Base-by-base conservation (phyloP, 495 filamentous ascomycete species). In the Talaromyces borbonicus region DNA sequence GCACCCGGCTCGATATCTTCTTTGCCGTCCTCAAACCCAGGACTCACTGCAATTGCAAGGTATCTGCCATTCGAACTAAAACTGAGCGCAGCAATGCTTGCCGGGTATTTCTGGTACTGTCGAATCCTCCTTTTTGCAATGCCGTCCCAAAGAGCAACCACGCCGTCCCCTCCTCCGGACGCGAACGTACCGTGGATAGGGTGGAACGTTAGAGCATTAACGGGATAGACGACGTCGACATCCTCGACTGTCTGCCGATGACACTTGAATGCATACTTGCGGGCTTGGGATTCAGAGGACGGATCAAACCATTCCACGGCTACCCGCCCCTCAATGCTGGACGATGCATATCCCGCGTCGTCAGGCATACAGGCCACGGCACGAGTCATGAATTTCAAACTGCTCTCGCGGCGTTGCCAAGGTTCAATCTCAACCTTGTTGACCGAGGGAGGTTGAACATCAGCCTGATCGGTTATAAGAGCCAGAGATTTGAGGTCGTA, bases 221-320 rank as follows among this genome's bases (percentile, higher is more conserved):
- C 90, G 0, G 92, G 92, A 57, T 92, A 98, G 6, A 98, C 87
- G 8, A 96, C 73, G 59, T 98, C 92, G 6, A 81, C 69, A 23
- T 81, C 83, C 36, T 85, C 79, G 1, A 67, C 65, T 1, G 66
- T 65, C 61, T 92, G 84, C 8, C 92, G 80, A 65, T 98, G 92
- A 65, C 92, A 98, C 60, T 98, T 98, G 73, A 98, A 98, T 8
- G 92, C 92, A 69, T 96, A 98, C 56, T 95, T 97, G 46, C 90
- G 74, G 14, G 83, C 83, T 62, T 96, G 87, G 3, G 85, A 88
- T 56, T 85, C 80, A 24, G 79, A 69, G 6, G 78, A 83, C 9
- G 90, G 83, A 57, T 96, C 92, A 66, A 97, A 96, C 85, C 90
- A 97, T 58, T 98, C 92, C 1, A 98, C 92, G 0, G 88, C 90